A percentile compares a stretch with the other conserved stretches of the same genome.
Conservation (phyloP, 805 yeast genomes). For the Starmera caribaea region DNA sequence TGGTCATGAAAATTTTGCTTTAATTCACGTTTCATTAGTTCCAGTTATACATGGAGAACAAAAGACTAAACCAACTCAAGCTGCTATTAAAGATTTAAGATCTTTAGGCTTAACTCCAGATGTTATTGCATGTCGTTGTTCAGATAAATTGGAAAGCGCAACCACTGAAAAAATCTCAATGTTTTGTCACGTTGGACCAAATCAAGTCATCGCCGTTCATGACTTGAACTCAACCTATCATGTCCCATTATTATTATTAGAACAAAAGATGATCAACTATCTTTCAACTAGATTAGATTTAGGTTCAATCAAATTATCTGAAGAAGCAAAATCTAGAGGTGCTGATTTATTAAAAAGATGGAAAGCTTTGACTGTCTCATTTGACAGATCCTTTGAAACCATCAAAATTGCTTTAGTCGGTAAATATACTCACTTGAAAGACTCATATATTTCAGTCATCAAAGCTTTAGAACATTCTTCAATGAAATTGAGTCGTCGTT, state of each 20-base stretch:
- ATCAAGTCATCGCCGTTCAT: constrained; percentile 93
- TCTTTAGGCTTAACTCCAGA: constrained; percentile 92
- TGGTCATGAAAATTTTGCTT: constrained; percentile 86
- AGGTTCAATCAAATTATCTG: constrained; percentile 32
- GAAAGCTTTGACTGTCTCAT: constrained; percentile 68
- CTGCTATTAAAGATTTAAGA: constrained; percentile 95
- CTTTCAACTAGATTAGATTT: constrained; percentile 61
- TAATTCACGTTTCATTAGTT: constrained; percentile 93
- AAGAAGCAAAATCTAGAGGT: constrained; percentile 56
- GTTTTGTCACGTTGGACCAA: constrained; percentile 99
- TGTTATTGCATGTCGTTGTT: constrained; percentile 96
- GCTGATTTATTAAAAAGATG: constrained; percentile 61
- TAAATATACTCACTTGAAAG: constrained; percentile 92
- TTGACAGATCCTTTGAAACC: constrained; percentile 75
- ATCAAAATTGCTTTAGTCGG: constrained; percentile 96
- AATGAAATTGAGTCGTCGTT: constrained; percentile 75
- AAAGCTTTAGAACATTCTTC: constrained; percentile 94
- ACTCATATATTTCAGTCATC: constrained; percentile 88
- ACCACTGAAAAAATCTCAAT: constrained; percentile 95
- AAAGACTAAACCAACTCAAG: constrained; percentile 98
- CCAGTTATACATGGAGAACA: constrained; percentile 99
- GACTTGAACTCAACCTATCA: constrained; percentile 97
- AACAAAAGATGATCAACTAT: constrained; percentile 75
- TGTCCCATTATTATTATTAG: constrained; percentile 84
- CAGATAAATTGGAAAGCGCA: constrained; percentile 65